Conservation (phyloP, 2,329 filamentous ascomycete genomes). For the Magnaporthales sp. region DNA sequence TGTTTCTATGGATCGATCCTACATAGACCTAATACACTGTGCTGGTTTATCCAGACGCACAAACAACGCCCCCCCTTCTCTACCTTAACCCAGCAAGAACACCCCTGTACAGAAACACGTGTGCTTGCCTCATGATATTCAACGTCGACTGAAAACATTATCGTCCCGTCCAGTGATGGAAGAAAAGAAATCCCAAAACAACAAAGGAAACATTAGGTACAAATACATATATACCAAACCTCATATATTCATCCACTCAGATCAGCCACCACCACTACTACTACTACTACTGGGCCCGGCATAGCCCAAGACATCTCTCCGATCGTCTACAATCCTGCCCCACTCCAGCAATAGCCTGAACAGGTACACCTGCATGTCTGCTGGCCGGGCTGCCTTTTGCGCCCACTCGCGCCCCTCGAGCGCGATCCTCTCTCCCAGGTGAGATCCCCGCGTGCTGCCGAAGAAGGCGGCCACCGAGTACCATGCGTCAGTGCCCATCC, state of each 20-base stretch:
- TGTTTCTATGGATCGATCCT: not conserved
- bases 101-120: not conserved
- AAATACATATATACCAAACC: not conserved
- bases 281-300: not conserved
- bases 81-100: not conserved
- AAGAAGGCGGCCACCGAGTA: constrained; percentile 18
- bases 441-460: constrained; percentile 8
- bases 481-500: constrained; percentile 14
- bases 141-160: not conserved
- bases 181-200: not conserved
- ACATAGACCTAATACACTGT: not conserved
- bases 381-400: constrained; percentile 39
- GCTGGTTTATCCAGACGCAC: not conserved
- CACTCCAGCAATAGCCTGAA: constrained; percentile 43
- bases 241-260: not conserved
- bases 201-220: not conserved
- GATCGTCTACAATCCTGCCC: constrained; percentile 30
- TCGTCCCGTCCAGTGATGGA: not conserved
- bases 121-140: not conserved
- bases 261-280: not conserved
- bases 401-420: constrained; percentile 45
- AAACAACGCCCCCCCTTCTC: not conserved
- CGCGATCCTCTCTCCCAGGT: constrained; percentile 41
- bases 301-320: constrained; percentile 26
- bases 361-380: constrained; percentile 52